These are phyloP conservation scores for Lonicera japonica DNA, from an alignment of 129 eudicot species.

Conservation along the genomic window DNA sequence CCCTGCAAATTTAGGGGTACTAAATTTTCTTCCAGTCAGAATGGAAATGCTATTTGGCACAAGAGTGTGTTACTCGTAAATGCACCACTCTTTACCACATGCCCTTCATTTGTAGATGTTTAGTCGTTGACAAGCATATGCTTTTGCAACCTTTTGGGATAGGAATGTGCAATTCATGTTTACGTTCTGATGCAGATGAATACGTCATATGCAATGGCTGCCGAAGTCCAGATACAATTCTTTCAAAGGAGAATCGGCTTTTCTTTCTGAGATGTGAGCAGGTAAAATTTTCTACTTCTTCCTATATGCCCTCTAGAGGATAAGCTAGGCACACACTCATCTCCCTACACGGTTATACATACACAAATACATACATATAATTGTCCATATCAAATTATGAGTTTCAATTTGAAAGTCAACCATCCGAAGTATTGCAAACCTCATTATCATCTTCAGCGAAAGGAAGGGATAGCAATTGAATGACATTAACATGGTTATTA, in stretches of 20 bases:
- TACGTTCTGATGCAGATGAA: conserved; percentile 29
- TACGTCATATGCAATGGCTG: conserved; percentile 71
- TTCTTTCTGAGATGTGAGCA: conserved; percentile 68
- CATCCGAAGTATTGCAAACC: background rate
- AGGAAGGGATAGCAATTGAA: no score
- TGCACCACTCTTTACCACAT: background rate
- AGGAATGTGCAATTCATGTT: no score
- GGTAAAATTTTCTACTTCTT: conserved; percentile 10
- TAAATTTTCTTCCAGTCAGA: background rate
- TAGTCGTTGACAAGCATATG: background rate
- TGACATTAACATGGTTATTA: no score
- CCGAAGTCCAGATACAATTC: conserved; percentile 69
- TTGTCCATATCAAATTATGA: background rate
- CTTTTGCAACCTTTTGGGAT: background rate
- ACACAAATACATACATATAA: no score
- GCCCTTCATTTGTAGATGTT: background rate
- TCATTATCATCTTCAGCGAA: background rate
- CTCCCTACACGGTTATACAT: no score
- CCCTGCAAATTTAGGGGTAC: no score
- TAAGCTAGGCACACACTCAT: no score
- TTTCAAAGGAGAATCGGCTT: conserved; percentile 58
- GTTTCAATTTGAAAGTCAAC: background rate
- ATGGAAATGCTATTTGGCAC: background rate
- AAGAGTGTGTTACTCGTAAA: background rate
- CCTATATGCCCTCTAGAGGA: background rate